Conservation (phyloP, 805 yeast species). For the Geotrichum ghanense region DNA sequence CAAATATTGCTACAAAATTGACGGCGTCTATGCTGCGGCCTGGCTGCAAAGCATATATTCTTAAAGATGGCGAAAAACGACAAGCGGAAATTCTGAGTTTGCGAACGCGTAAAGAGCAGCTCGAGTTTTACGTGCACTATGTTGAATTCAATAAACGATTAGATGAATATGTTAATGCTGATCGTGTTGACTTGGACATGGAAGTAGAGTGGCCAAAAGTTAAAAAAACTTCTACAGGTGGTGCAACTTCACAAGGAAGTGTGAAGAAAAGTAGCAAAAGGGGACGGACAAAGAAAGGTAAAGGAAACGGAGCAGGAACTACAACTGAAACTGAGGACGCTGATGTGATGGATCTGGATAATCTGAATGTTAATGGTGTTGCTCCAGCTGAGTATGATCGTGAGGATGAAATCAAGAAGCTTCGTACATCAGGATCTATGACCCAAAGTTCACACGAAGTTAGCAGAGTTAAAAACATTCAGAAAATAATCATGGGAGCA, state of each 20-base stretch:
- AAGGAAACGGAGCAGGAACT: conserved; percentile 10
- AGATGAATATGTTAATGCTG: conserved; percentile 84
- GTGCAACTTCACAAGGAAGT: conserved; percentile 21
- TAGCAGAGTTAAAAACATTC: conserved; percentile 79
- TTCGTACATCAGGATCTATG: conserved; percentile 96
- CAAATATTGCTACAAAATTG: conserved; percentile 30
- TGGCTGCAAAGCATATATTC: conserved; percentile 76
- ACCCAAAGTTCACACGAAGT: conserved; percentile 80
- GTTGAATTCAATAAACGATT: conserved; percentile 90
- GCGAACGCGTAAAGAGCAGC: conserved; percentile 62
- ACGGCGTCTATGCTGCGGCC: conserved; percentile 1
- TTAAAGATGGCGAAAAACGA: conserved; percentile 69
- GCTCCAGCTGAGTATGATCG: conserved; percentile 66
- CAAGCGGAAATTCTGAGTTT: conserved; percentile 77
- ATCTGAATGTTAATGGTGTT: conserved; percentile 71
- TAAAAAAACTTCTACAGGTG: conserved; percentile 36
- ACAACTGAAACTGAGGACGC: conserved; percentile 22
- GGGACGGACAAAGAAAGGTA: conserved; percentile 9
- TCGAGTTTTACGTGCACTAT: conserved; percentile 85
- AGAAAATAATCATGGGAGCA: conserved; percentile 71
- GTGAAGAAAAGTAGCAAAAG: conserved; percentile 29
- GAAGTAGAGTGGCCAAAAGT: conserved; percentile 65
- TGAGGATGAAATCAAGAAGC: conserved; percentile 85
- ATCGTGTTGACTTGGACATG: conserved; percentile 58
- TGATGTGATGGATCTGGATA: conserved; percentile 76